These are phyloP conservation scores for Cudoniella acicularis DNA, from an alignment of 495 filamentous ascomycete species.

Conservation along the genomic window DNA sequence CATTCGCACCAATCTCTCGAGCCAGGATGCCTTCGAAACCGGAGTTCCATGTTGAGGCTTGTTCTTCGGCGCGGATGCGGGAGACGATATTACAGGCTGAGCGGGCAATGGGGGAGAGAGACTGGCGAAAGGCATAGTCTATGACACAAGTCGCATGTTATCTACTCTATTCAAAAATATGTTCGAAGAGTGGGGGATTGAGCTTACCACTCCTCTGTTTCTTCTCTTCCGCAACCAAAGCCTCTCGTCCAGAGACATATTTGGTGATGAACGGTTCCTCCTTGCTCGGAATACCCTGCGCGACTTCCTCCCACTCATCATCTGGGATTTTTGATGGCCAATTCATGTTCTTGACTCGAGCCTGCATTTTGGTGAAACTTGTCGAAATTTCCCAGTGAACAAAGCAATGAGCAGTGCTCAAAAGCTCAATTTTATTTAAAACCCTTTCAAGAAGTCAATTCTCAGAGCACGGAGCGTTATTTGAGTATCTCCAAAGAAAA, in stretches of 20 bases:
- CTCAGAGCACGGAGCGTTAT: not conserved
- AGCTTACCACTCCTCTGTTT: conserved; percentile 73
- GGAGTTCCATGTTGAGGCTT: conserved; percentile 64
- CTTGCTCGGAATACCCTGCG: conserved; percentile 47
- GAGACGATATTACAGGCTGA: conserved; percentile 74
- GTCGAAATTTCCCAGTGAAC: not conserved
- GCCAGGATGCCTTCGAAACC: conserved; percentile 63
- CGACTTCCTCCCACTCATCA: conserved; percentile 50
- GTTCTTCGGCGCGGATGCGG: conserved; percentile 74
- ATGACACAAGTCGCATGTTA: no score
- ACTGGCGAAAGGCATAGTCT: conserved; percentile 62
- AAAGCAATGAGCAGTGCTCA: not conserved
- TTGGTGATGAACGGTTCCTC: conserved; percentile 73
- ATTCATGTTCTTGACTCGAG: conserved; percentile 18
- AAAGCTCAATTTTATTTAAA: not conserved
- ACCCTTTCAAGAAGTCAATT: not conserved
- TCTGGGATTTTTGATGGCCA: conserved; percentile 35
- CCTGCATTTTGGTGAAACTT: conserved; percentile 5
- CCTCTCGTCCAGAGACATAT: conserved; percentile 72
- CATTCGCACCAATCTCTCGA: conserved; percentile 46
- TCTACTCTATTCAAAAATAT: not conserved
- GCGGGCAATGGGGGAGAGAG: conserved; percentile 67
- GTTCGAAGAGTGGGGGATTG: conserved; percentile 6
- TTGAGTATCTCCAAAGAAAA: not conserved
- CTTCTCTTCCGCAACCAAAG: conserved; percentile 74